Evolutionary conservation across 192 early-diverging fungal species (phyloP).

Genomic region (Entomortierella chlamydospora): DNA sequence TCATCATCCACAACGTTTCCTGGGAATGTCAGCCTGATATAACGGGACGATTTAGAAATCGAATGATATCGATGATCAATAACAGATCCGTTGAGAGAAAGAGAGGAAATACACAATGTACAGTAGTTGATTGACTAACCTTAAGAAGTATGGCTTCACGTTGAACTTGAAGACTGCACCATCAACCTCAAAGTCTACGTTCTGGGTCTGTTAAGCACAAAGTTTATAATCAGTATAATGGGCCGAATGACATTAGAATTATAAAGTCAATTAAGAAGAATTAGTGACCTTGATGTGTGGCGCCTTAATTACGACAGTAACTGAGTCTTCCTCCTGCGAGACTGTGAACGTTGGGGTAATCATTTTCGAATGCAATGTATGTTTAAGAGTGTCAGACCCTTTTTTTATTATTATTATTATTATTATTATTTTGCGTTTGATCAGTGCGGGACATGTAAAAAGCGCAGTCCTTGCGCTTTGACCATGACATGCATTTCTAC

Average conservation of each 20-base stretch:
- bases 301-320: slow-evolving; percentile 81
- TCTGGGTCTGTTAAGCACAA: slow-evolving; percentile 69
- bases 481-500: not conserved
- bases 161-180: slow-evolving; percentile 89
- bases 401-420: slow-evolving; percentile 8
- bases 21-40: slow-evolving; percentile 79
- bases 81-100: too few relatives aligned
- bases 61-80: too few relatives aligned
- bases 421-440: not conserved
- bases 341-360: slow-evolving; percentile 90
- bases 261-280: not conserved
- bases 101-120: too few relatives aligned
- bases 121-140: slow-evolving; percentile 53
- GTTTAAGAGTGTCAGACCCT: not conserved
- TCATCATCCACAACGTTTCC: slow-evolving; percentile 89
- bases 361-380: slow-evolving; percentile 65
- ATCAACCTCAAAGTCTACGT: slow-evolving; percentile 89
- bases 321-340: slow-evolving; percentile 79
- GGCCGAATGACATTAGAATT: not conserved
- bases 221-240: not conserved
- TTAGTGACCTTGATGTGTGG: slow-evolving; percentile 80
- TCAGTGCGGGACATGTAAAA: not conserved
- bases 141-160: slow-evolving; percentile 91
- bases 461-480: slow-evolving; percentile 3
- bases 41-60: too few relatives aligned